These are phyloP conservation scores for Lagenaria siceraria DNA, from an alignment of 306 rosid genomes.

Conservation along the genomic window DNA sequence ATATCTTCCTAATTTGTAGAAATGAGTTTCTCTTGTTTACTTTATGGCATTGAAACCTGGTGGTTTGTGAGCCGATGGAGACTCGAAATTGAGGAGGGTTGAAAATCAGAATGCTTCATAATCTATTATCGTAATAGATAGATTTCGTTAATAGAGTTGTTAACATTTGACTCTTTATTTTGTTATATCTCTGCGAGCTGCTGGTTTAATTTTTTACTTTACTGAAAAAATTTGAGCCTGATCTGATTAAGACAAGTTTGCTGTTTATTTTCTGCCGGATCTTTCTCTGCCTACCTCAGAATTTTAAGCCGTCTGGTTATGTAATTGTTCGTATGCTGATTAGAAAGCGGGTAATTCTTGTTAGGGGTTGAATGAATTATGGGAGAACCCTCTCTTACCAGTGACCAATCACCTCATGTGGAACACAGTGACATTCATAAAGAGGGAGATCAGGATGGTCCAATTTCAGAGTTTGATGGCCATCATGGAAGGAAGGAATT, in stretches of 20 bases:
- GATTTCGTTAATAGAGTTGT: background rate
- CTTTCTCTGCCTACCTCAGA: background rate
- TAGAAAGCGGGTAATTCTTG: background rate
- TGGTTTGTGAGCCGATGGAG: background rate
- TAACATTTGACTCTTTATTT: background rate
- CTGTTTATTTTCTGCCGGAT: background rate
- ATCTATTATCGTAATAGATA: background rate
- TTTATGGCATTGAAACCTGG: background rate
- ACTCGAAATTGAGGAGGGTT: background rate
- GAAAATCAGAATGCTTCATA: background rate
- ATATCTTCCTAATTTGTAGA: background rate
- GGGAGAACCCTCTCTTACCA: conserved; percentile 45
- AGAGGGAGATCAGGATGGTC: conserved; percentile 28
- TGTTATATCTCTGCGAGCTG: background rate
- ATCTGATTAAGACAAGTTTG: background rate
- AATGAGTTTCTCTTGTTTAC: background rate
- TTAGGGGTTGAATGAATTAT: conserved; percentile 28
- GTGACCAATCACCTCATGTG: conserved; percentile 34
- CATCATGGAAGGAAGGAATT: conserved; percentile 55
- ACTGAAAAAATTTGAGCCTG: background rate
- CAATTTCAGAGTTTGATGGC: conserved; percentile 32
- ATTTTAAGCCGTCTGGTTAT: background rate
- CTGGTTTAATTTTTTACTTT: background rate
- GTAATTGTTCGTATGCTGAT: conserved; percentile 6
- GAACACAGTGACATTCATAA: conserved; percentile 41